A percentile compares a stretch with the other conserved stretches of the same genome.
Evolutionary conservation across 2,329 filamentous ascomycete species (phyloP).

Genomic region (Spiromastix sp.): DNA sequence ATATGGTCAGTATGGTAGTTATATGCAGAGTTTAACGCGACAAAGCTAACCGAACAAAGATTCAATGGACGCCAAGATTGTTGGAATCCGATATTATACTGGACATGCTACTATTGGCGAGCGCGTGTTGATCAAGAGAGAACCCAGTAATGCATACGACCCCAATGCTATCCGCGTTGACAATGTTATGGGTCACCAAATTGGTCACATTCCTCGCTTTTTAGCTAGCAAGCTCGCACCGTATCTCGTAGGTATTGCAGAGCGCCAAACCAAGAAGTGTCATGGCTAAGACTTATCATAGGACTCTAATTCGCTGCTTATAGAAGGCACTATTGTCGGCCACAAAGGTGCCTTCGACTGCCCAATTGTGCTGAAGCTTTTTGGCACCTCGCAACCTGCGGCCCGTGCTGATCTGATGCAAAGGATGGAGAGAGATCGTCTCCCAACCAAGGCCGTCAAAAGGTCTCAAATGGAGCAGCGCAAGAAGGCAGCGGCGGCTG

Average conservation of each 20-base stretch:
- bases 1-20: slow-evolving; percentile 28
- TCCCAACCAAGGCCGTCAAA: slow-evolving; percentile 46
- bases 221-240: slow-evolving; percentile 62
- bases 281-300: slow-evolving; percentile 15
- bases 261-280: not conserved
- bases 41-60: slow-evolving; percentile 14
- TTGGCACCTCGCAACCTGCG: slow-evolving; percentile 51
- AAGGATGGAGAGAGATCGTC: slow-evolving; percentile 52
- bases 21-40: too few species aligned
- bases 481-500: slow-evolving; percentile 24
- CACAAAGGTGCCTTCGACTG: slow-evolving; percentile 59
- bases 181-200: slow-evolving; percentile 64
- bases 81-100: slow-evolving; percentile 52
- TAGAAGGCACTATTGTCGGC: slow-evolving; percentile 63
- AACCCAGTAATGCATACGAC: slow-evolving; percentile 62
- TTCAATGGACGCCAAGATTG: slow-evolving; percentile 43
- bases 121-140: slow-evolving; percentile 51
- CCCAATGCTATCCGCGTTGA: slow-evolving; percentile 66
- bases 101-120: slow-evolving; percentile 55
- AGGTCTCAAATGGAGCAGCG: slow-evolving; percentile 46
- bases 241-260: slow-evolving; percentile 48
- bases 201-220: slow-evolving; percentile 64
- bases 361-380: slow-evolving; percentile 59
- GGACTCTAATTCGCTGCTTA: slow-evolving; percentile 48
- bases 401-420: slow-evolving; percentile 46